Percentiles rank a stretch among this genome's conserved stretches.
Evolutionary conservation across 2,329 filamentous ascomycete species (phyloP).

Genomic region (Bipolaris gigantea): DNA sequence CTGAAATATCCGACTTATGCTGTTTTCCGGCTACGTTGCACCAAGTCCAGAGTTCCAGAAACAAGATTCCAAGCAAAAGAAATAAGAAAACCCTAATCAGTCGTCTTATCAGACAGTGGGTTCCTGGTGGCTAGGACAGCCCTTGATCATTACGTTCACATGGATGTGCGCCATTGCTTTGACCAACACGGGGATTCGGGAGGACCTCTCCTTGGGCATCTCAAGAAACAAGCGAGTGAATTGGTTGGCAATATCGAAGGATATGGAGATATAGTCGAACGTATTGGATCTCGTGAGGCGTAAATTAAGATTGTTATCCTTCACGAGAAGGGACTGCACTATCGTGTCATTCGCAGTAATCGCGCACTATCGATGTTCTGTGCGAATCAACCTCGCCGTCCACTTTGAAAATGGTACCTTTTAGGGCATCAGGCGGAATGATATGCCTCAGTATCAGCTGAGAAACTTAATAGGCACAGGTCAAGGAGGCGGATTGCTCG

Average conservation of each 20-base stretch:
- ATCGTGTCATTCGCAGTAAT: no score
- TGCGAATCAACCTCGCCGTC: no score
- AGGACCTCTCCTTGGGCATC: background rate
- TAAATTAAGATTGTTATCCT: no score
- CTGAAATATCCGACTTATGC: slow-evolving; percentile 21
- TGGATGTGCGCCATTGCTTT: slow-evolving; percentile 1
- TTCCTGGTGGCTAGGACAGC: slow-evolving; percentile 3
- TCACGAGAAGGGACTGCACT: no score
- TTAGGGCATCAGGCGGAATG: background rate
- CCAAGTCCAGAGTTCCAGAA: slow-evolving; percentile 17
- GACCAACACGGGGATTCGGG: background rate
- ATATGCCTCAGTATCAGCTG: background rate
- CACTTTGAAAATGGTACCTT: background rate
- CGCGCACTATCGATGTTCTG: no score
- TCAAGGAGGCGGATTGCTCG: background rate
- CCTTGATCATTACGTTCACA: slow-evolving; percentile 4
- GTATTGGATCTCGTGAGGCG: background rate
- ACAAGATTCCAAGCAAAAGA: slow-evolving; percentile 4
- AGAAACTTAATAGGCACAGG: background rate
- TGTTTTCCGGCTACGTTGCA: slow-evolving; percentile 8
- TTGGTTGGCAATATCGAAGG: background rate
- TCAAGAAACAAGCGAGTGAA: background rate
- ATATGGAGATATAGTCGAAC: background rate
- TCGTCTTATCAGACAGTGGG: slow-evolving; percentile 5
- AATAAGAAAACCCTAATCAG: slow-evolving; percentile 6